Evolutionary conservation across 495 filamentous ascomycete genomes (phyloP).

Genomic region (Aspergillus avenaceus): DNA sequence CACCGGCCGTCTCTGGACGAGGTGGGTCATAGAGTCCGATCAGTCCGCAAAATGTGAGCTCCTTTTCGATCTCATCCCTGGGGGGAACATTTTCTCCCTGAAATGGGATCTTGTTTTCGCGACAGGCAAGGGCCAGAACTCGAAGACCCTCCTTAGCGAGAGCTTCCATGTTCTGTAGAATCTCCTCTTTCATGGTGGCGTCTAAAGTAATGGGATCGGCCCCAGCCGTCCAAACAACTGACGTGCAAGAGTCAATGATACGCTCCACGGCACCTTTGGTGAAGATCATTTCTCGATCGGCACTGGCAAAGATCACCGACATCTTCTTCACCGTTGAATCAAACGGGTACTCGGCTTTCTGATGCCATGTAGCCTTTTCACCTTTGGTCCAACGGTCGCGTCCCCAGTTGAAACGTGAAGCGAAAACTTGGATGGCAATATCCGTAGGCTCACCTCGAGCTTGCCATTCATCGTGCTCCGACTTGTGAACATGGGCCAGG

Average conservation of each 20-base stretch:
- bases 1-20: conserved; percentile 46
- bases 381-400: conserved; percentile 47
- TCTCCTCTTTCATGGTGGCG: conserved; percentile 39
- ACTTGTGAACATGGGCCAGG: conserved; percentile 53
- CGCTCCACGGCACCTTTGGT: conserved; percentile 81
- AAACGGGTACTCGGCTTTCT: conserved; percentile 61
- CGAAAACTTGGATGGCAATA: conserved; percentile 67
- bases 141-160: conserved; percentile 62
- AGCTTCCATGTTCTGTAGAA: conserved; percentile 61
- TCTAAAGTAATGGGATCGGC: conserved; percentile 34
- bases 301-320: conserved; percentile 56
- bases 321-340: conserved; percentile 68
- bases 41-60: conserved; percentile 60
- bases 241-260: conserved; percentile 64
- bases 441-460: conserved; percentile 66
- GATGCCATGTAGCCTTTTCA: conserved; percentile 49
- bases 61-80: conserved; percentile 54
- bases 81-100: conserved; percentile 39
- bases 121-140: conserved; percentile 58
- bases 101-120: conserved; percentile 25
- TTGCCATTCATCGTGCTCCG: conserved; percentile 49
- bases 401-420: conserved; percentile 58
- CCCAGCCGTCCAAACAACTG: conserved; percentile 40
- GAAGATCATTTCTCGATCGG: conserved; percentile 48
- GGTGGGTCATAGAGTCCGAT: conserved; percentile 74